Base-by-base conservation (phyloP, 2,329 filamentous ascomycete genomes). In the Macrophomina phaseolina region DNA sequence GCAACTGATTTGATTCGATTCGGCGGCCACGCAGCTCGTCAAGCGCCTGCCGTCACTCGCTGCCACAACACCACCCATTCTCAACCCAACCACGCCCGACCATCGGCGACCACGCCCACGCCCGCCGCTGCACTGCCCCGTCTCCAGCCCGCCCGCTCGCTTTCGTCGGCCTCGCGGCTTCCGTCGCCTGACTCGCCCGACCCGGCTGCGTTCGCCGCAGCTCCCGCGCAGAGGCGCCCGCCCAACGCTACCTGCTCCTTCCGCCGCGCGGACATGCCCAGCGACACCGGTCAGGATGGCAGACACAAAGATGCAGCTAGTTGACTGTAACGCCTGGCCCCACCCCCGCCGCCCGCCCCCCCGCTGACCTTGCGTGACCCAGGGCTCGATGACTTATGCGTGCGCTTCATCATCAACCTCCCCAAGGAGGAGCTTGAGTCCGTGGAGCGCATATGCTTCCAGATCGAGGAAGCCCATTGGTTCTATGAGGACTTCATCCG, bases 401-500 rank as follows among this genome's bases (percentile, higher is more conserved):
- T 97, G 78, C 93, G 96, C 77, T 99, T 99, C 81, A 94, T 99
- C 77, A 93, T 98, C 80, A 98, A 99, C 81, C 87, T 98, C 69
- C 95, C 96, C 53, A 86, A 91, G 70, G 93, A 95, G 80, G 95
- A 99, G 80, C 87, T 98, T 55, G 89, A 90, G 71, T 93, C 92
- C 2, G 91, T 97, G 67, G 92, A 93, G 77, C 91, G 95, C 76
- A 95, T 99, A 81, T 98, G 94, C 81, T 99, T 99, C 79, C 94
- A 98, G 81, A 91, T 99, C 73, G 95, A 99, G 81, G 96, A 99
- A 81, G 95, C 95, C 73, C 96, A 99, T 89, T 99, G 95, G 95
- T 99, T 97, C 81, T 99, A 99, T 87, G 95, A 99, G 84, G 95
- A 99, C 81, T 99, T 99, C 77, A 93, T 99, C 78, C 92, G 95